Percentiles rank a stretch among this genome's conserved stretches.
Conservation (phyloP, 2,329 filamentous ascomycete genomes). For the Thielaviopsis ethacetica region DNA sequence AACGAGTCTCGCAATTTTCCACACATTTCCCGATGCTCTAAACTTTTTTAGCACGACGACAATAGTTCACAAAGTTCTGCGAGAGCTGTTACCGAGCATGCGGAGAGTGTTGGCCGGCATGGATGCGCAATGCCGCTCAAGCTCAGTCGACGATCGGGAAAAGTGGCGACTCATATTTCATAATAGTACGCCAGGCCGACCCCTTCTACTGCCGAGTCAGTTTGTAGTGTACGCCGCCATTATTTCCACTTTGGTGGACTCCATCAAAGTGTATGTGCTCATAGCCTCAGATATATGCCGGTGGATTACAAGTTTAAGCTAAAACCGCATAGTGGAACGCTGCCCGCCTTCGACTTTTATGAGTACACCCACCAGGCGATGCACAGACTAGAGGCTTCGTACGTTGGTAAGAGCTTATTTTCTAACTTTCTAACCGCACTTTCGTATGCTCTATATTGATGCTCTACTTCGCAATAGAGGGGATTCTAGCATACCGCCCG, state of each 20-base stretch:
- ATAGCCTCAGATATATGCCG: neutral
- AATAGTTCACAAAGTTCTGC: neutral
- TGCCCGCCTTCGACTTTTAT: neutral
- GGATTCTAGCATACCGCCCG: neutral
- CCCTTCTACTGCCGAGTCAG: neutral
- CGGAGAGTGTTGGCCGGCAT: neutral
- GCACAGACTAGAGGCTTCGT: neutral
- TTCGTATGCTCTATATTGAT: neutral
- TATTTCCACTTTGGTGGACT: neutral
- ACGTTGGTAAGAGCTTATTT: neutral
- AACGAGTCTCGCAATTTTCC: neutral
- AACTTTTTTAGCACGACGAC: neutral
- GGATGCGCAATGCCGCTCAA: neutral
- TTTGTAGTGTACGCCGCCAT: neutral
- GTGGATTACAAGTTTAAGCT: no score
- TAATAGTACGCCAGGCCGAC: neutral
- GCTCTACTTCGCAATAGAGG: neutral
- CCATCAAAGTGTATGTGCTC: neutral
- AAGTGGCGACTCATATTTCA: neutral
- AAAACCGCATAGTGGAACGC: neutral
- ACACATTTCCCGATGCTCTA: neutral
- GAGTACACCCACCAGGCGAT: neutral
- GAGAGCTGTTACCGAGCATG: neutral
- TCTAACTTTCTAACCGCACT: neutral
- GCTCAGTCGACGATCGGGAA: neutral